Evolutionary conservation across 306 rosid genomes (phyloP), one percentile per base, ranked within the genome.

Genomic region (Coriaria nepalensis): DNA sequence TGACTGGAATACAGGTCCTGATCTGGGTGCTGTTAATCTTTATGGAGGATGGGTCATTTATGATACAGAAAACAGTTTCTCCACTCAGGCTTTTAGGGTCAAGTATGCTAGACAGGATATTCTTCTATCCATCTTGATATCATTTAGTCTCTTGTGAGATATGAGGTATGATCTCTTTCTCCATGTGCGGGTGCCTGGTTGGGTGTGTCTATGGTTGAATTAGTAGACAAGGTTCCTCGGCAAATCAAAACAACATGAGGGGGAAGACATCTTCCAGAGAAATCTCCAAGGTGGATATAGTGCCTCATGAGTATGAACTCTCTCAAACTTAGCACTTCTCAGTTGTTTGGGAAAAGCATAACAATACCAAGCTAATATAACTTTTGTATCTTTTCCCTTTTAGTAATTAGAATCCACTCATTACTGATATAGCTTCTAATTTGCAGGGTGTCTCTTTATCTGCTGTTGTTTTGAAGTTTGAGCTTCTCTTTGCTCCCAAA

Each of bases 31-130:
- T 48, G 85, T 75, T 55, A 73, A 73, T 76, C 60, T 62, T 57
- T 75, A 66, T 64, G 95, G 97, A 45, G 79, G 53, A 57, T 88
- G 97, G 97, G 74, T 74, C 78, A 78, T 88, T 61, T 84, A 88
- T 57, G 90, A 88, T 58, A 71, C 71, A 33, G 95, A 88, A 69
- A 73, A 81, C 62, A 88, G 97, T 74, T 84, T 90, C 78, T 81
- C 94, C 34, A 81, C 95, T 14, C 94, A 65, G 68, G 87, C 94
- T 46, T 90, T 90, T 62, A 79, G 79, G 66, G 77, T 90, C 71
- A 85, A 81, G 62, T 90, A 90, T 45, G 92, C 94, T 6, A 81
- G 79, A 56, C 92, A 90, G 68, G 98, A 90, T 45, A 61, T 81
- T 64, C 73, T 77, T 60, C 77, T 90, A 65, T 77, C 84, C 36